These are phyloP conservation scores for Sergeia podlipaevii DNA, from an alignment of 208 protist genomes.

Conservation along the genomic window DNA sequence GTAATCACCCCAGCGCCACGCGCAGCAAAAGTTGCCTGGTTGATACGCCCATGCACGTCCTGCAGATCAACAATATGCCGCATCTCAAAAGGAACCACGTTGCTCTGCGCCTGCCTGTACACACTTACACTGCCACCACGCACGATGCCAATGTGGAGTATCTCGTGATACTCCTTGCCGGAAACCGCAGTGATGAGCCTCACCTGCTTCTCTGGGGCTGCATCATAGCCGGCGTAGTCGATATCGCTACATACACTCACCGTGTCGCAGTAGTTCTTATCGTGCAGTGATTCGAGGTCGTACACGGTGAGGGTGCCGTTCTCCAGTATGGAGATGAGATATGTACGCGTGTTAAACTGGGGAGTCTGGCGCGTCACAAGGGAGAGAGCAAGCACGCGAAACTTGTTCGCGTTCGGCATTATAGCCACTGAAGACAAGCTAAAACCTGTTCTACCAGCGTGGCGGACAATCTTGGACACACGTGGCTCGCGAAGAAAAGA, in stretches of 20 bases:
- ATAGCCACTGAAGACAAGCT: conserved; percentile 15
- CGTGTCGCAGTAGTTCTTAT: conserved; percentile 26
- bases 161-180: conserved; percentile 64
- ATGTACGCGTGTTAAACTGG: conserved; percentile 62
- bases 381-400: conserved; percentile 41
- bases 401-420: conserved; percentile 37
- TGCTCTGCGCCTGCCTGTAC: conserved; percentile 27
- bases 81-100: conserved; percentile 31
- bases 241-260: conserved; percentile 51
- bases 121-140: conserved; percentile 42
- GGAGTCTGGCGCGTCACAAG: conserved; percentile 43
- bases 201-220: conserved; percentile 29
- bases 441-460: conserved; percentile 9
- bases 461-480: conserved; percentile 35
- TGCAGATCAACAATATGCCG: conserved; percentile 33
- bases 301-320: conserved; percentile 52
- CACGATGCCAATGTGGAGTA: conserved; percentile 39
- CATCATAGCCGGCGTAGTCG: conserved; percentile 44
- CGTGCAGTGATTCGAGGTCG: conserved; percentile 25
- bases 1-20: conserved; percentile 56
- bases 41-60: conserved; percentile 41
- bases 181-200: conserved; percentile 39
- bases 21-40: conserved; percentile 43
- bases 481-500: conserved; percentile 74
- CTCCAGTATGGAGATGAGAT: conserved; percentile 61